A percentile compares a stretch with the other conserved stretches of the same genome.
phyloP scores from a whole-genome alignment of 352 stramenopile genomes.

The Pythium folliculosum region DNA sequence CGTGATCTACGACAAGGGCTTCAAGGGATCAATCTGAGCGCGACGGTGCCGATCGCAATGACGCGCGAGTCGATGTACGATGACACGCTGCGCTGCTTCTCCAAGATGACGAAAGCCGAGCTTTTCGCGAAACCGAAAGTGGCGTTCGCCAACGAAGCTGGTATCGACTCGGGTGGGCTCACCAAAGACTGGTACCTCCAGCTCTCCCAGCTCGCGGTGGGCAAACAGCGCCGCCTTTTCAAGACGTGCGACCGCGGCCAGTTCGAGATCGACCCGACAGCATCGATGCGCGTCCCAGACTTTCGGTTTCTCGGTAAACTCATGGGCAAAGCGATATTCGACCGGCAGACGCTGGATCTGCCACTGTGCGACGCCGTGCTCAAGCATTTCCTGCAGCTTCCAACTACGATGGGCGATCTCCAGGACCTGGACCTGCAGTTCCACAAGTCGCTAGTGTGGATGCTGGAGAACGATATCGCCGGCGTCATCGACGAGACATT shows the following conservation, averaged over 20 bases:
- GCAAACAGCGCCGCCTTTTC: conserved; percentile 48
- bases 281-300: conserved; percentile 37
- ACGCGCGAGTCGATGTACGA: conserved; percentile 63
- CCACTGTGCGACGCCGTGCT: conserved; percentile 75
- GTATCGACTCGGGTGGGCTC: conserved; percentile 87
- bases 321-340: conserved; percentile 85
- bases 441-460: conserved; percentile 82
- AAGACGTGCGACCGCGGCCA: conserved; percentile 51
- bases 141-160: conserved; percentile 77
- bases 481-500: conserved; percentile 87
- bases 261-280: conserved; percentile 51
- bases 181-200: conserved; percentile 91
- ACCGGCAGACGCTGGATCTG: conserved; percentile 80
- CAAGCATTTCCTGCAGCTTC: conserved; percentile 63
- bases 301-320: conserved; percentile 80
- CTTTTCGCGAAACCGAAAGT: conserved; percentile 76
- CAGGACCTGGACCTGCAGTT: conserved; percentile 76
- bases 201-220: conserved; percentile 51
- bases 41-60: conserved; percentile 48
- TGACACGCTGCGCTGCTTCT: conserved; percentile 64
- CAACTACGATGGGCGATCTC: conserved; percentile 61
- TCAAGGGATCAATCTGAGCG: conserved; percentile 34
- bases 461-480: conserved; percentile 82
- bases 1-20: conserved; percentile 59
- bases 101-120: conserved; percentile 45